Evolutionary conservation across 2,329 filamentous ascomycete species (phyloP).

Genomic region (Aureobasidium sp.): DNA sequence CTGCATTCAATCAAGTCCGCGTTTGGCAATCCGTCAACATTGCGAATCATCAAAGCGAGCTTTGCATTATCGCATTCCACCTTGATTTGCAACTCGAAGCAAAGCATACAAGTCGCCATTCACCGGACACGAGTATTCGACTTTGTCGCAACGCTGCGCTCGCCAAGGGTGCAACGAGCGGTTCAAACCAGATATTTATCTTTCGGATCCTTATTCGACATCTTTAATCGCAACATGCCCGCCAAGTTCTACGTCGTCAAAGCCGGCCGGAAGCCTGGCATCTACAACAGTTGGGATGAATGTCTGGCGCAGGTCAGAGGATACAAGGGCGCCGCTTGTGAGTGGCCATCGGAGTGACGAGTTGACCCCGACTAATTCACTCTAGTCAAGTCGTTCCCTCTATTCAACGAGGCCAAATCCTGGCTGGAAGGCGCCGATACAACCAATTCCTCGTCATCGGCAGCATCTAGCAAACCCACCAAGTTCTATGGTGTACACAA

Average conservation of each 20-base stretch:
- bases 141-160: neutral
- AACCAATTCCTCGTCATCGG: slow-evolving; percentile 28
- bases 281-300: slow-evolving; percentile 58
- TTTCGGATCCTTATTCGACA: neutral
- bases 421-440: slow-evolving; percentile 55
- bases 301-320: slow-evolving; percentile 56
- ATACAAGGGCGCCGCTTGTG: slow-evolving; percentile 43
- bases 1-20: slow-evolving; percentile 6
- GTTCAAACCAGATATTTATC: neutral
- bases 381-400: slow-evolving; percentile 72
- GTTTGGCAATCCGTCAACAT: slow-evolving; percentile 11
- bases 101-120: neutral
- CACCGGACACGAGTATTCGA: neutral
- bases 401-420: slow-evolving; percentile 66
- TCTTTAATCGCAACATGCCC: slow-evolving; percentile 38
- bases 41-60: neutral
- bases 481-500: slow-evolving; percentile 56
- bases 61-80: neutral
- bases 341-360: slow-evolving; percentile 17
- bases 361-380: neutral
- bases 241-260: slow-evolving; percentile 60
- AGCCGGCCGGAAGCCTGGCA: slow-evolving; percentile 51
- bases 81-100: neutral
- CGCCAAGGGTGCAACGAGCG: neutral
- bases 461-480: slow-evolving; percentile 26